Percentiles rank a stretch among this genome's conserved stretches.
These are phyloP conservation scores for Exserohilum turcica DNA, from an alignment of 2,329 filamentous ascomycete species.

Conservation along the genomic window DNA sequence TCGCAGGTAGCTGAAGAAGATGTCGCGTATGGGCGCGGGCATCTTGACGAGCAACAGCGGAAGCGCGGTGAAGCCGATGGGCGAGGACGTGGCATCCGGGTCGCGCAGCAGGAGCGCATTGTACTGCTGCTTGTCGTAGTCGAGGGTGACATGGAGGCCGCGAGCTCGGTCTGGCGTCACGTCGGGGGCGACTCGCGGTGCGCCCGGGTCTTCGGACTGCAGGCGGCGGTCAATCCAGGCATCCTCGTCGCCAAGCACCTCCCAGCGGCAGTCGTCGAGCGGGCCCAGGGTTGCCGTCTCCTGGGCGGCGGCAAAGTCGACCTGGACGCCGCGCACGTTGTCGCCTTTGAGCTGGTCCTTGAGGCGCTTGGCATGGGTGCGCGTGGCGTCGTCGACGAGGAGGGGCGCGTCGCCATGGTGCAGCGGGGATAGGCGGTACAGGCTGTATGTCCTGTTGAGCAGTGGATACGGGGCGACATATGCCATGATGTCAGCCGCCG, in stretches of 20 bases:
- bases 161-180: slow-evolving; percentile 34
- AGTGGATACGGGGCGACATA: slow-evolving; percentile 51
- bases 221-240: slow-evolving; percentile 47
- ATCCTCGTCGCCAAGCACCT: slow-evolving; percentile 49
- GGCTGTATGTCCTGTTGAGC: slow-evolving; percentile 60
- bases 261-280: slow-evolving; percentile 56
- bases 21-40: slow-evolving; percentile 56
- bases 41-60: slow-evolving; percentile 59
- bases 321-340: slow-evolving; percentile 53
- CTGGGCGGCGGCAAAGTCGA: slow-evolving; percentile 46
- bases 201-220: slow-evolving; percentile 41
- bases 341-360: slow-evolving; percentile 57
- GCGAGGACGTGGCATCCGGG: slow-evolving; percentile 34
- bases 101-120: slow-evolving; percentile 57
- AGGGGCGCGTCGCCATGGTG: slow-evolving; percentile 51
- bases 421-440: slow-evolving; percentile 60
- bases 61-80: slow-evolving; percentile 52
- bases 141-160: slow-evolving; percentile 56
- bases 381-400: slow-evolving; percentile 47
- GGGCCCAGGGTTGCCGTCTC: slow-evolving; percentile 54
- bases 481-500: slow-evolving; percentile 32
- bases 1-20: slow-evolving; percentile 56
- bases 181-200: slow-evolving; percentile 31
- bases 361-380: slow-evolving; percentile 55
- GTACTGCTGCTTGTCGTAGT: slow-evolving; percentile 57